Conservation (phyloP, 192 early-diverging fungal genomes). For the Pecoramyces ruminantium region DNA sequence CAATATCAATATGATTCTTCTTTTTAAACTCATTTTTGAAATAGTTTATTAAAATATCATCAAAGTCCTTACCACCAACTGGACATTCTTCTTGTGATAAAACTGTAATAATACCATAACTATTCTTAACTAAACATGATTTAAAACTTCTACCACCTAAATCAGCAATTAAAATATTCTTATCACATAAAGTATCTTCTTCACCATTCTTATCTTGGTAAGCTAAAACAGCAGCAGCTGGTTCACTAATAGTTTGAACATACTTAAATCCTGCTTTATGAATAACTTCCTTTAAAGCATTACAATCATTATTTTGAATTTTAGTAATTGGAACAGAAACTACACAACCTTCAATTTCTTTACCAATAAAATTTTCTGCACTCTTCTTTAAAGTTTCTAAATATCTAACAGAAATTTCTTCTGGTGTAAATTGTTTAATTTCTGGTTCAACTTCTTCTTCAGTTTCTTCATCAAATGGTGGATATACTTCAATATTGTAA, state of each 20-base stretch:
- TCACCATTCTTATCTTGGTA: constrained; percentile 37
- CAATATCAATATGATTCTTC: constrained; percentile 64
- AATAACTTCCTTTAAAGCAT: constrained; percentile 45
- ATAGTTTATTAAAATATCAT: constrained; percentile 62
- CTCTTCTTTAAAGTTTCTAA: constrained; percentile 64
- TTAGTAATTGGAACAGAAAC: constrained; percentile 65
- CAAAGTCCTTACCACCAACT: constrained; percentile 73
- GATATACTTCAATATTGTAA: constrained; percentile 30
- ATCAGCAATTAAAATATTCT: constrained; percentile 69
- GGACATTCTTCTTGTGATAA: constrained; percentile 56
- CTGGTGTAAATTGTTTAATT: constrained; percentile 33
- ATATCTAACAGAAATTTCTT: constrained; percentile 63
- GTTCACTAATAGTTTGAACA: constrained; percentile 71
- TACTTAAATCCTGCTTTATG: constrained; percentile 61
- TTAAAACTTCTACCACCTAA: constrained; percentile 75
- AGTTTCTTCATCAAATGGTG: constrained; percentile 19
- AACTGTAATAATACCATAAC: constrained; percentile 68
- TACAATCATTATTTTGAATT: constrained; percentile 54
- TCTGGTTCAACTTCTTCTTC: constrained; percentile 21
- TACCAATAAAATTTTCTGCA: constrained; percentile 75
- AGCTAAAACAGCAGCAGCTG: constrained; percentile 74
- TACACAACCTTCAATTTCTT: constrained; percentile 59
- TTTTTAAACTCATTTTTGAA: constrained; percentile 76
- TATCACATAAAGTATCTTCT: constrained; percentile 38
- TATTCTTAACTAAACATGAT: constrained; percentile 55